phyloP scores from a whole-genome alignment of 2,329 filamentous ascomycete genomes.

The Talaromyces sp. region DNA sequence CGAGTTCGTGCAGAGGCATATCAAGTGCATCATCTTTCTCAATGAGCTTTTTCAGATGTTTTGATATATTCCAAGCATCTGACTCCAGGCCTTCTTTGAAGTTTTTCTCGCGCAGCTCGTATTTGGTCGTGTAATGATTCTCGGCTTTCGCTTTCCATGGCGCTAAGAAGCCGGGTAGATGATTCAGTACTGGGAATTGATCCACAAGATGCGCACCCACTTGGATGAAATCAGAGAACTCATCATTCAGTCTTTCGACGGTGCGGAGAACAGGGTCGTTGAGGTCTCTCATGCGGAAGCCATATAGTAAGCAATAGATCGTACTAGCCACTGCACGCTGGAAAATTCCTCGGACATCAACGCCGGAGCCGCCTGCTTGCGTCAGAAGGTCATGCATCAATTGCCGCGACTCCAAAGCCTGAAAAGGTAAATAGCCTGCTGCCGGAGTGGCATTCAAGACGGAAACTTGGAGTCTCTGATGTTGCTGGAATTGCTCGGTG shows the following conservation, averaged over 20 bases:
- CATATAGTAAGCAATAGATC: conserved; percentile 20
- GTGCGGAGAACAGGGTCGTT: conserved; percentile 15
- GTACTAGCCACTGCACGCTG: conserved; percentile 19
- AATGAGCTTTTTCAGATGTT: conserved; percentile 1
- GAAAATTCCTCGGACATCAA: conserved; percentile 17
- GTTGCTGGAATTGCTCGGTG: conserved; percentile 47
- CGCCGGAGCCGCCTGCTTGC: not conserved
- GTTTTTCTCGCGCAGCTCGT: conserved; percentile 22
- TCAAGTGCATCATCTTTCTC: conserved; percentile 38
- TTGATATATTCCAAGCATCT: conserved; percentile 6
- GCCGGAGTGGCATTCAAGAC: conserved; percentile 39
- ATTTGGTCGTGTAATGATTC: conserved; percentile 15
- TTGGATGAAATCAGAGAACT: conserved; percentile 47
- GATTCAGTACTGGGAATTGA: conserved; percentile 43
- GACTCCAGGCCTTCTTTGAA: conserved; percentile 7
- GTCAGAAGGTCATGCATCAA: conserved; percentile 19
- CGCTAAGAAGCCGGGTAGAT: conserved; percentile 44
- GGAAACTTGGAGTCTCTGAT: conserved; percentile 46
- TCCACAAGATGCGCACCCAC: conserved; percentile 48
- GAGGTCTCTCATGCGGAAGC: conserved; percentile 39
- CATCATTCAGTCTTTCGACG: conserved; percentile 21
- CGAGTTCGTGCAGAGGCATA: conserved; percentile 44
- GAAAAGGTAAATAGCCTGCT: conserved; percentile 20
- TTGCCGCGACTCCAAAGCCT: conserved; percentile 19
- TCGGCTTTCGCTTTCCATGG: conserved; percentile 43